Evolutionary conservation across 176 grass and related monocot species (phyloP), one percentile per base, ranked within the genome.

Genomic region (Phoenix roebelenii): DNA sequence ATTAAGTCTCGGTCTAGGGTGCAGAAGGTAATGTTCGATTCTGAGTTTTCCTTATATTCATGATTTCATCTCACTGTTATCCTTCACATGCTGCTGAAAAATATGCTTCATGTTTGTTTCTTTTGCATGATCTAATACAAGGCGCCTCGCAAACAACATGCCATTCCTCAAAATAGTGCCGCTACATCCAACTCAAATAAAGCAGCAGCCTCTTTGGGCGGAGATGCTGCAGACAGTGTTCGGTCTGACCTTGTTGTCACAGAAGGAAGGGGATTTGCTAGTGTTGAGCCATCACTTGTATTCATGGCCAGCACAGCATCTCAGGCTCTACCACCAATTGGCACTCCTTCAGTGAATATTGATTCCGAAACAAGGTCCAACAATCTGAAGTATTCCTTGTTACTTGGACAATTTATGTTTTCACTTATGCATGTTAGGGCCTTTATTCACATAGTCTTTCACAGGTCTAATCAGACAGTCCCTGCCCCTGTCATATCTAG

Each of bases 1-100:
- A 91, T 80, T 74, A 97, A 74, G 80, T 85, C 84, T 22, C 92
- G 80, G 69, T 68, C 81, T 55, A 85, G 81, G 68, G 85, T 81
- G 55, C 49, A 76, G 72, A 97, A 97, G 93, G 93, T 97, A 71
- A 68, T 5, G 59, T 28, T 48, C 0, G 6, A 30, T 68, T 23
- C 56, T 17, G 67, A 74, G 29, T 74, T 74, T 59, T 17, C 60
- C 50, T 44, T 44, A 14, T 12, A 14, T 44, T 44, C 35, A 44
- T 12, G 35, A 44, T 12, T 44, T 44, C 35, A 44, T 44, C 9
- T 44, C 35, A 35, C 32, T 58, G 0, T 69, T 26, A 58, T 66
- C 14, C 14, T 59, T 63, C 7, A 59, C 25, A 18, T 67, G 65
- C 61, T 73, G 59, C 35, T 44, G 10, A 44, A 44, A 44, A 12